phyloP scores from a whole-genome alignment of 371 early-diverging fungal genomes.

The Phascolomyces articulosus region DNA sequence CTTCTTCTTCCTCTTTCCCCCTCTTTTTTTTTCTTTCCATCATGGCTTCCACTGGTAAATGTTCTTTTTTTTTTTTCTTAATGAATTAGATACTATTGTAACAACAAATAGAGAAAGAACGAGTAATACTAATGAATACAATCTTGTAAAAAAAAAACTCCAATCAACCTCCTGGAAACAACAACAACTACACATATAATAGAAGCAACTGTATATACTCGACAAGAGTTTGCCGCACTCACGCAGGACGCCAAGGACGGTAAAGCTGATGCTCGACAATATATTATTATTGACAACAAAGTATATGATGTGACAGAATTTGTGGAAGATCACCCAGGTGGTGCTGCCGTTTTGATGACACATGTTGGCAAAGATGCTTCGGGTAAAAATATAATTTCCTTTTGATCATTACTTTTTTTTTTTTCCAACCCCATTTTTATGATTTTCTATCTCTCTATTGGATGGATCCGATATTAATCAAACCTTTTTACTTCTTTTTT shows the following conservation, averaged over 20 bases:
- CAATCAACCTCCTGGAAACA: background rate
- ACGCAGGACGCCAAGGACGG: slow-evolving; percentile 47
- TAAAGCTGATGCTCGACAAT: slow-evolving; percentile 54
- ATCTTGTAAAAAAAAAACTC: background rate
- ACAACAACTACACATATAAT: background rate
- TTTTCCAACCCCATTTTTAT: background rate
- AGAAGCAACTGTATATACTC: slow-evolving; percentile 16
- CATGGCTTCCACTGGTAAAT: slow-evolving; percentile 3
- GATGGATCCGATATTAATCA: no score
- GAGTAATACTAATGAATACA: no score
- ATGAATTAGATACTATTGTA: background rate
- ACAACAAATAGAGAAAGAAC: no score
- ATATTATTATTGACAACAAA: slow-evolving; percentile 79
- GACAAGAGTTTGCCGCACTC: slow-evolving; percentile 38
- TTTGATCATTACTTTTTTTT: background rate
- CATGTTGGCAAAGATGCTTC: slow-evolving; percentile 87
- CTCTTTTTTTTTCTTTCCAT: background rate
- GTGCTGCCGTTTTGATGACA: slow-evolving; percentile 66
- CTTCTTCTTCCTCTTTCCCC: background rate
- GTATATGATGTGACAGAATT: slow-evolving; percentile 90
- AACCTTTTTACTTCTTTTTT: no score
- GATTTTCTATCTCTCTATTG: no score
- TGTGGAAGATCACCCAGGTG: slow-evolving; percentile 86
- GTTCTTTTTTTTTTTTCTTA: background rate
- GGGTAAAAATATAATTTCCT: no score